phyloP scores from a whole-genome alignment of 768 basidiomycete species.

The Xerocomus spinulosus region DNA sequence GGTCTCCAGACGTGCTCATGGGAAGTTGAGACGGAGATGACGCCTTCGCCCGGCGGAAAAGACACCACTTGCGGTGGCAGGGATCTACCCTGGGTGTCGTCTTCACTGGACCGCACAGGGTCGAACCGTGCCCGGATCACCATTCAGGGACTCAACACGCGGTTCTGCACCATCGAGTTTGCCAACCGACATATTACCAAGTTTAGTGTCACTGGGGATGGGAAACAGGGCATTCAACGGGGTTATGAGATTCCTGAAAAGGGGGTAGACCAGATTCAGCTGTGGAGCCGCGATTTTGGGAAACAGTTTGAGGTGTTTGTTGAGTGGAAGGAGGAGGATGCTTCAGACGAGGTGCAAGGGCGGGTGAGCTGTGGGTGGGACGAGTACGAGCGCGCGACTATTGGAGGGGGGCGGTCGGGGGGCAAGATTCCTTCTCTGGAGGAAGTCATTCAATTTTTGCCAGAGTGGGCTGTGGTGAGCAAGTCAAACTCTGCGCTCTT shows the following conservation, averaged over 20 bases:
- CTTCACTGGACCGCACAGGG: constrained; percentile 39
- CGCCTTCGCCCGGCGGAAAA: constrained; percentile 37
- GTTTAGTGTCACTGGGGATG: constrained; percentile 38
- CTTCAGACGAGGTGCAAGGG: constrained; percentile 29
- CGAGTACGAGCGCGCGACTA: constrained; percentile 57
- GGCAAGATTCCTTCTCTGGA: constrained; percentile 65
- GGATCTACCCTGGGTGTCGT: constrained; percentile 39
- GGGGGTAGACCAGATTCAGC: constrained; percentile 39
- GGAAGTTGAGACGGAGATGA: constrained; percentile 33
- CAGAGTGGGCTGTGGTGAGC: constrained; percentile 61
- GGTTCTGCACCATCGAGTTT: constrained; percentile 59
- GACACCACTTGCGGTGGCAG: neutral
- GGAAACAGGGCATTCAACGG: constrained; percentile 35
- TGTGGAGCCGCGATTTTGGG: constrained; percentile 63
- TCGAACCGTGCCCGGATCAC: constrained; percentile 43
- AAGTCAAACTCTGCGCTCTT: constrained; percentile 56
- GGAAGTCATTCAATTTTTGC: constrained; percentile 59
- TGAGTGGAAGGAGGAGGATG: constrained; percentile 37
- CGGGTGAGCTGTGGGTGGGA: constrained; percentile 60
- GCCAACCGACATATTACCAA: constrained; percentile 40
- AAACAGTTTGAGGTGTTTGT: constrained; percentile 50
- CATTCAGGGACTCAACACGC: constrained; percentile 56
- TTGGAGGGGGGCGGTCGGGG: constrained; percentile 38
- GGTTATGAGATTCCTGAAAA: constrained; percentile 36
- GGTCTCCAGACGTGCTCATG: constrained; percentile 49